A percentile compares a stretch with the other conserved stretches of the same genome.
Conservation (phyloP, 768 basidiomycete species). For the Podaxis rugospora region DNA sequence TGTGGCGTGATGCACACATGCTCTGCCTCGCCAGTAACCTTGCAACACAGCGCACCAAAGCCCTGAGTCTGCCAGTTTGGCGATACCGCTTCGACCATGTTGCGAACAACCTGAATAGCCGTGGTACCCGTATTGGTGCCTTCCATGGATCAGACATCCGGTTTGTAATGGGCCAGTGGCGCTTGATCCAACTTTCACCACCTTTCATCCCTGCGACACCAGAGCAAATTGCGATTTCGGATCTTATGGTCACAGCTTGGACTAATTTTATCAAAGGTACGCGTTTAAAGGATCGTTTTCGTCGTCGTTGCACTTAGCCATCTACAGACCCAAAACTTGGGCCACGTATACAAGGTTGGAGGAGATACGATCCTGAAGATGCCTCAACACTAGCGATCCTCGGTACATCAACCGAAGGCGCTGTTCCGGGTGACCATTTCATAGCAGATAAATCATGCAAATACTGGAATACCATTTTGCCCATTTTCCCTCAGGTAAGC, state of each 20-base stretch:
- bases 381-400: slow-evolving; percentile 25
- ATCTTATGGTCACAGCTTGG: slow-evolving; percentile 30
- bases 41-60: slow-evolving; percentile 19
- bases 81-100: slow-evolving; percentile 29
- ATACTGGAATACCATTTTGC: slow-evolving; percentile 27
- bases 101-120: slow-evolving; percentile 27
- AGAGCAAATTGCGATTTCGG: slow-evolving; percentile 26
- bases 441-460: slow-evolving; percentile 22
- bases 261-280: slow-evolving; percentile 31
- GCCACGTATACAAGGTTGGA: slow-evolving; percentile 26
- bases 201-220: slow-evolving; percentile 25
- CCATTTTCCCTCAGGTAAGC: slow-evolving; percentile 25
- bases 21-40: slow-evolving; percentile 28
- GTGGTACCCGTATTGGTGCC: slow-evolving; percentile 26
- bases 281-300: not conserved
- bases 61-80: slow-evolving; percentile 22
- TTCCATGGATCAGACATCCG: slow-evolving; percentile 29
- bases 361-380: slow-evolving; percentile 21
- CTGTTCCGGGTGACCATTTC: slow-evolving; percentile 24
- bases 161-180: slow-evolving; percentile 29
- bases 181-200: slow-evolving; percentile 26
- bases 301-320: not conserved
- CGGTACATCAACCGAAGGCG: slow-evolving; percentile 19
- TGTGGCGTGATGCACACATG: slow-evolving; percentile 33
- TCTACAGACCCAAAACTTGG: slow-evolving; percentile 24